phyloP scores from a whole-genome alignment of 2,329 filamentous ascomycete genomes.

The Sphaerulina musiva region DNA sequence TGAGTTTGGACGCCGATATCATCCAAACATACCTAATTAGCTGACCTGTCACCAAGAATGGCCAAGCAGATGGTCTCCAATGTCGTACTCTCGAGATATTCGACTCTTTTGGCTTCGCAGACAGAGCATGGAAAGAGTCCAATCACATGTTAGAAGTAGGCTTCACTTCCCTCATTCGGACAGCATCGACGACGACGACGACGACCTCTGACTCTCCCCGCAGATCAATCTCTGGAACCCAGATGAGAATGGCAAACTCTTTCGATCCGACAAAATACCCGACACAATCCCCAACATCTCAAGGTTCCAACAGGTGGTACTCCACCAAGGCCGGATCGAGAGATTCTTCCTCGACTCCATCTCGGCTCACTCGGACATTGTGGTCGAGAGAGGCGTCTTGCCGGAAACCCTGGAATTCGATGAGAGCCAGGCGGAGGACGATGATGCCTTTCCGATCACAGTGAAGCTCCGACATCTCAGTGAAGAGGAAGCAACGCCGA shows the following conservation, averaged over 20 bases:
- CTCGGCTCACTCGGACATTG: slow-evolving; percentile 32
- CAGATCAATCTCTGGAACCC: slow-evolving; percentile 45
- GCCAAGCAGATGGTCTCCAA: slow-evolving; percentile 44
- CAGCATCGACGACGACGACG: not conserved
- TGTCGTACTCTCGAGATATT: slow-evolving; percentile 41
- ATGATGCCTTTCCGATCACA: slow-evolving; percentile 53
- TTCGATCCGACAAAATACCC: slow-evolving; percentile 50
- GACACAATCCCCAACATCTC: slow-evolving; percentile 47
- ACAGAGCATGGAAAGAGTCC: slow-evolving; percentile 56
- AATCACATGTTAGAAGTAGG: slow-evolving; percentile 58
- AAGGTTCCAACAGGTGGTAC: slow-evolving; percentile 55
- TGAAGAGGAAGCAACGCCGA: slow-evolving; percentile 52
- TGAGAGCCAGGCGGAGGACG: slow-evolving; percentile 44
- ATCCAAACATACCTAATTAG: no score
- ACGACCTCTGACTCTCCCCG: not conserved
- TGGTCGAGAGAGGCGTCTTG: slow-evolving; percentile 50
- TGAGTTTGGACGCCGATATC: not conserved
- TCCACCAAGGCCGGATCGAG: slow-evolving; percentile 66
- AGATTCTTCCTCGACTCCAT: slow-evolving; percentile 37
- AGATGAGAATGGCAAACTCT: slow-evolving; percentile 51
- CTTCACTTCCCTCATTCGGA: slow-evolving; percentile 18
- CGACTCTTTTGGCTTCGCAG: slow-evolving; percentile 57
- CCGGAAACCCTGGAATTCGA: slow-evolving; percentile 53
- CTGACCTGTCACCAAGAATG: slow-evolving; percentile 13
- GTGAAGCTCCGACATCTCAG: slow-evolving; percentile 53